Conservation (phyloP, 2,329 filamentous ascomycete genomes). For the Canariomyces notabilis region DNA sequence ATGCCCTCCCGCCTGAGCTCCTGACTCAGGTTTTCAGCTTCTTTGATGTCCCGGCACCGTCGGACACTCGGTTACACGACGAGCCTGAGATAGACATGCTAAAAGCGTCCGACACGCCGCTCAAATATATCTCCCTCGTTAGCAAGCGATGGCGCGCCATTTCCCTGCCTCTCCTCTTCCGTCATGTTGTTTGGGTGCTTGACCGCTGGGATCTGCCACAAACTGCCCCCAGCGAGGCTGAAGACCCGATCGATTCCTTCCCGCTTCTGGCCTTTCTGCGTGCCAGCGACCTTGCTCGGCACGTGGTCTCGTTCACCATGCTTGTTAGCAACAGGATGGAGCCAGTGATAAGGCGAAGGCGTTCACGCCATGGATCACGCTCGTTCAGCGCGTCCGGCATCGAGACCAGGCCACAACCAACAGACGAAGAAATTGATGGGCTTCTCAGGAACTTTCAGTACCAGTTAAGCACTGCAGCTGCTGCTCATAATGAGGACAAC, state of each 20-base stretch:
- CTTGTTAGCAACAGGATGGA: conserved; percentile 28
- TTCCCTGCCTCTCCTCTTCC: conserved; percentile 53
- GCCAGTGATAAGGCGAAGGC: conserved; percentile 4
- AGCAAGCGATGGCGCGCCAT: conserved; percentile 49
- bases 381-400: neutral
- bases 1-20: conserved; percentile 16
- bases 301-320: conserved; percentile 40
- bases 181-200: conserved; percentile 43
- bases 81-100: conserved; percentile 12
- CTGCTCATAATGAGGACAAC: conserved; percentile 27
- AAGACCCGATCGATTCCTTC: conserved; percentile 29
- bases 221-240: conserved; percentile 18
- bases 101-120: conserved; percentile 8
- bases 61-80: conserved; percentile 11
- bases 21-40: conserved; percentile 8
- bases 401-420: neutral
- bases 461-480: conserved; percentile 16
- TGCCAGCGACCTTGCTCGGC: conserved; percentile 33
- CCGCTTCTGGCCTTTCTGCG: conserved; percentile 38
- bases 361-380: no score
- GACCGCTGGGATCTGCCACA: conserved; percentile 29
- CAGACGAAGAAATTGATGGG: neutral
- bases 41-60: conserved; percentile 9
- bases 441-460: conserved; percentile 9
- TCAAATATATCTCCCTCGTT: conserved; percentile 54